These are phyloP conservation scores for Ceratocystis cacaofunesta DNA, from an alignment of 2,329 filamentous ascomycete species.

Conservation along the genomic window DNA sequence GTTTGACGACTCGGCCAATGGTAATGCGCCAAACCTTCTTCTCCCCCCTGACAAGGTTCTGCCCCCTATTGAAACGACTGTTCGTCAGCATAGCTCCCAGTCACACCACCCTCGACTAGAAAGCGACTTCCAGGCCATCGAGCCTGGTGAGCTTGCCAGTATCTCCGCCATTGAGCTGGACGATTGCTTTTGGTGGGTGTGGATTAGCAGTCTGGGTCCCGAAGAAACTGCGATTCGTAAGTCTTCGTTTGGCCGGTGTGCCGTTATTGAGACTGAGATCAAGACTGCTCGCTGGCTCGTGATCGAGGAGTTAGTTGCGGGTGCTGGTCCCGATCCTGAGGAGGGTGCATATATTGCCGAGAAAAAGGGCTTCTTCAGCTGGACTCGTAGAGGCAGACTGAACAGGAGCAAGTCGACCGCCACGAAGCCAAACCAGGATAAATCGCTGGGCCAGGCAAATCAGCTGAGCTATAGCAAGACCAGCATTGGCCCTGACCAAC, in stretches of 20 bases:
- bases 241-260: conserved; percentile 84
- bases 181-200: conserved; percentile 98
- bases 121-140: conserved; percentile 45
- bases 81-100: conserved; percentile 70
- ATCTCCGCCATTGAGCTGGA: conserved; percentile 77
- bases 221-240: conserved; percentile 80
- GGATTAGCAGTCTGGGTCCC: conserved; percentile 89
- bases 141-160: conserved; percentile 87
- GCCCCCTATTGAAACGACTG: conserved; percentile 61
- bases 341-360: conserved; percentile 82
- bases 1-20: conserved; percentile 62
- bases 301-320: conserved; percentile 91
- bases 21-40: conserved; percentile 44
- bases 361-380: conserved; percentile 90
- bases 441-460: conserved; percentile 28
- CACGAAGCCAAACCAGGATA: conserved; percentile 39
- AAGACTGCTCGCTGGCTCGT: conserved; percentile 75
- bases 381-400: conserved; percentile 53
- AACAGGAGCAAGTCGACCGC: conserved; percentile 55
- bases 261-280: conserved; percentile 78
- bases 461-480: conserved; percentile 51
- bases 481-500: conserved; percentile 78
- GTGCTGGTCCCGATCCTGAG: conserved; percentile 70
- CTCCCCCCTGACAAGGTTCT: conserved; percentile 86
- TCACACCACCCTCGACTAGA: conserved; percentile 65